Conservation (phyloP, 305 asterid species). For the Solanum hybrid region DNA sequence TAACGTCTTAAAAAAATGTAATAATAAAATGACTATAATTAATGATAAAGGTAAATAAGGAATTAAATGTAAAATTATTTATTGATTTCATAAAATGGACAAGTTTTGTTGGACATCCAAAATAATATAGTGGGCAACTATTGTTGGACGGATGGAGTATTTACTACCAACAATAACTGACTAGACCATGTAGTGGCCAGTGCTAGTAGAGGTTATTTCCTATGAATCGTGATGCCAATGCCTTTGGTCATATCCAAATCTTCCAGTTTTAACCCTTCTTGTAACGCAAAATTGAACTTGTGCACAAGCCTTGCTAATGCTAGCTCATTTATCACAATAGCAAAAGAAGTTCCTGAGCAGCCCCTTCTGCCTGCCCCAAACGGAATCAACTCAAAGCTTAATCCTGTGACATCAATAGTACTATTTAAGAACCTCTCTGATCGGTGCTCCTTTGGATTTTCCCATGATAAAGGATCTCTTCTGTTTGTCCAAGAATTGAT, state of each 20-base stretch:
- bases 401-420: constrained; percentile 12
- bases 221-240: too few species aligned
- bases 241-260: too few species aligned
- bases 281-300: constrained; percentile 22
- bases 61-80: too few species aligned
- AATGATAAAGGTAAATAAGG: too few species aligned
- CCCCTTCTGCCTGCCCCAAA: constrained; percentile 30
- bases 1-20: too few species aligned
- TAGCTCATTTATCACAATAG: not conserved
- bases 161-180: not conserved
- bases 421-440: constrained; percentile 34
- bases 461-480: constrained; percentile 30
- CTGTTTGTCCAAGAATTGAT: constrained; percentile 27
- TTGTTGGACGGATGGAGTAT: too few species aligned
- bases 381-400: constrained; percentile 3
- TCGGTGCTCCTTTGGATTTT: constrained; percentile 18
- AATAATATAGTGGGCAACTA: too few species aligned
- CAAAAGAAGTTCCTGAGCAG: constrained; percentile 11
- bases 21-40: too few species aligned
- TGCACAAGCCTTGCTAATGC: constrained; percentile 33
- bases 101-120: too few species aligned
- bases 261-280: not conserved
- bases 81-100: too few species aligned
- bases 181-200: not conserved
- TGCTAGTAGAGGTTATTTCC: not conserved